phyloP scores from a whole-genome alignment of 257 asterid genomes.

The Galeopsis tetrahit region DNA sequence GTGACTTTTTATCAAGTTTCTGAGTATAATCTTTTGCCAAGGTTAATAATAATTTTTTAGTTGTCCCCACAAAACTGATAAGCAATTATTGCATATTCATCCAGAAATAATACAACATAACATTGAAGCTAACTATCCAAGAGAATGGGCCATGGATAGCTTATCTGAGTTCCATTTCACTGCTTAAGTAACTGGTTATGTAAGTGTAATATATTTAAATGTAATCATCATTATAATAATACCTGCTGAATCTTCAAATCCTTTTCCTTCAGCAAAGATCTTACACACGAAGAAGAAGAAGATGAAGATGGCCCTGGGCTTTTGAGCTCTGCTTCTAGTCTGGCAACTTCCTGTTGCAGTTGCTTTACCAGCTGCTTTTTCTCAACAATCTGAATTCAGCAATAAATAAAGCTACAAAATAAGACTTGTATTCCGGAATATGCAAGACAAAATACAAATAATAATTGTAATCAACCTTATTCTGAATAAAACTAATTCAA shows the following conservation, averaged over 20 bases:
- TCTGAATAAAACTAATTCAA: constrained; percentile 15
- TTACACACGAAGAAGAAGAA: constrained; percentile 43
- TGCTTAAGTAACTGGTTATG: not conserved
- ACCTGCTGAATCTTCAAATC: constrained; percentile 90
- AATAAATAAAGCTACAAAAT: not conserved
- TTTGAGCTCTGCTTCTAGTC: constrained; percentile 91
- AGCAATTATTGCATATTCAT: not conserved
- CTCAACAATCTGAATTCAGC: constrained; percentile 61
- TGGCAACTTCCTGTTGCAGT: constrained; percentile 85
- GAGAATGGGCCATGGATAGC: not conserved
- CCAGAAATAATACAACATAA: not conserved
- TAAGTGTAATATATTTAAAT: not conserved
- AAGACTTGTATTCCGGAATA: constrained; percentile 7
- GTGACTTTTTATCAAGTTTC: not conserved
- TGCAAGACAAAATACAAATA: constrained; percentile 4
- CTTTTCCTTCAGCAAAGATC: constrained; percentile 74
- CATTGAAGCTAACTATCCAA: not conserved
- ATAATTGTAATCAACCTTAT: constrained; percentile 18
- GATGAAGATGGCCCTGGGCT: constrained; percentile 78
- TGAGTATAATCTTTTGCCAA: not conserved
- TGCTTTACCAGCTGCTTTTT: constrained; percentile 82
- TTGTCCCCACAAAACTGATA: not conserved
- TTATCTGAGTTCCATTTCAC: not conserved
- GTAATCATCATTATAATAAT: constrained; percentile 4
- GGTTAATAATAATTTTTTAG: not conserved